A percentile compares a stretch with the other conserved stretches of the same genome.
These are phyloP conservation scores for Boechera stricta DNA, from an alignment of 345 rosid species.

Conservation along the genomic window DNA sequence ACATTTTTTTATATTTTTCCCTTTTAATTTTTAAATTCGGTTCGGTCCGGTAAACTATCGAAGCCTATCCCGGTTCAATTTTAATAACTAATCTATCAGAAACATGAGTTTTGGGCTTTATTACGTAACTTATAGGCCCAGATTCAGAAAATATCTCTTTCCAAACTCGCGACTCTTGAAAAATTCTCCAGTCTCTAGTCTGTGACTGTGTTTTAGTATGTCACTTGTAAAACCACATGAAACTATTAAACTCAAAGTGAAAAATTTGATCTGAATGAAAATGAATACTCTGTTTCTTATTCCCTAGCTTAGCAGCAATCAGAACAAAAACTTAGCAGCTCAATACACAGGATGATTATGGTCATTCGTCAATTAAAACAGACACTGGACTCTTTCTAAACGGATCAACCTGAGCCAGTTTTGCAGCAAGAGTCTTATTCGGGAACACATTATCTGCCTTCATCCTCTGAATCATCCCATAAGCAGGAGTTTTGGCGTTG, in stretches of 20 bases:
- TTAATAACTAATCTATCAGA: no score
- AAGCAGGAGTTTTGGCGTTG: constrained; percentile 70
- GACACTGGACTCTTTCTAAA: constrained; percentile 72
- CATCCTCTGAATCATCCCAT: constrained; percentile 87
- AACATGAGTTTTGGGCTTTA: neutral
- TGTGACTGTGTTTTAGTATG: no score
- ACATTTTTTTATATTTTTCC: no score
- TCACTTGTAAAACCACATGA: neutral
- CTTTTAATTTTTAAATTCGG: neutral
- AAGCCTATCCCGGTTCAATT: no score
- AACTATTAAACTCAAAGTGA: neutral
- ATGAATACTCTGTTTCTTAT: neutral
- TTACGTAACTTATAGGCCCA: neutral
- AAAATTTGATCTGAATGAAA: neutral
- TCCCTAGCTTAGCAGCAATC: neutral
- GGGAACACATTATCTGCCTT: constrained; percentile 83
- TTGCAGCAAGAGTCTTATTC: constrained; percentile 53
- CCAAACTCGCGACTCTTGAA: no score
- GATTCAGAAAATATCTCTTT: neutral
- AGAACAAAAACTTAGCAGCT: neutral
- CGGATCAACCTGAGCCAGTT: constrained; percentile 62
- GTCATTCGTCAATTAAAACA: constrained; percentile 57
- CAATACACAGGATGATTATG: neutral
- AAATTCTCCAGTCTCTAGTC: no score
- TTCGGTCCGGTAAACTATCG: neutral